These are phyloP conservation scores for Boletales sp. DNA, from an alignment of 768 basidiomycete genomes.

Conservation along the genomic window DNA sequence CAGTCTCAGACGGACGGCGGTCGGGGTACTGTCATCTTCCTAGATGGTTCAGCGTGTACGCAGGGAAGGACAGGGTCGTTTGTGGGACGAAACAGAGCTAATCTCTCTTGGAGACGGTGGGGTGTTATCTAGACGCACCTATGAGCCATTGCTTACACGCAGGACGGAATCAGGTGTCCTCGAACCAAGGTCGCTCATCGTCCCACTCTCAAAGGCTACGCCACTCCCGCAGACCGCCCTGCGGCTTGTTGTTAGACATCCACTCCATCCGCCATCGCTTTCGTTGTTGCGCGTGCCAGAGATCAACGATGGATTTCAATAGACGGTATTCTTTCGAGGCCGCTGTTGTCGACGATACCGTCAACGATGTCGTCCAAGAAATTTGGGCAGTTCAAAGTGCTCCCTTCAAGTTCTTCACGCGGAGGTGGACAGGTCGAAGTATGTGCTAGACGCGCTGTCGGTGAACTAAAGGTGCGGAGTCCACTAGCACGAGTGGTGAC, in stretches of 20 bases:
- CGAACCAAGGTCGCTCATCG: conserved; percentile 34
- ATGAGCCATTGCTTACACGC: conserved; percentile 9
- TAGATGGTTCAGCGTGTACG: conserved; percentile 72
- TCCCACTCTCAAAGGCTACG: conserved; percentile 41
- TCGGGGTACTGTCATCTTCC: conserved; percentile 52
- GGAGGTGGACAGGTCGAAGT: conserved; percentile 61
- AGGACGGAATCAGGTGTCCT: conserved; percentile 43
- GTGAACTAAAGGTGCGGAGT: conserved; percentile 48
- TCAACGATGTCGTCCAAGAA: conserved; percentile 57
- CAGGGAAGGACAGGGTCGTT: conserved; percentile 51
- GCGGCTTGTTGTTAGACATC: conserved; percentile 70
- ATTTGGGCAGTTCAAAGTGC: conserved; percentile 62
- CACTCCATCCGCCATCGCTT: conserved; percentile 49
- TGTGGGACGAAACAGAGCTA: conserved; percentile 73
- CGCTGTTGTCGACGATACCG: conserved; percentile 52
- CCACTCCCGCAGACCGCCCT: conserved; percentile 65
- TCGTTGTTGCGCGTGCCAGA: conserved; percentile 69
- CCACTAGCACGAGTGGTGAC: background rate
- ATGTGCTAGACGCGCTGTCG: conserved; percentile 64
- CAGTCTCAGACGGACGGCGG: conserved; percentile 49
- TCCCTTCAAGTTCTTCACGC: conserved; percentile 68
- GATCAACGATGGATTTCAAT: conserved; percentile 68
- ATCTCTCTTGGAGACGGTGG: conserved; percentile 61
- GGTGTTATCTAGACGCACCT: conserved; percentile 6
- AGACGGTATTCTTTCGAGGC: conserved; percentile 62